Percentiles rank a stretch among this genome's conserved stretches.
Conservation (phyloP, 2,329 filamentous ascomycete genomes). For the Cercospora canescens region DNA sequence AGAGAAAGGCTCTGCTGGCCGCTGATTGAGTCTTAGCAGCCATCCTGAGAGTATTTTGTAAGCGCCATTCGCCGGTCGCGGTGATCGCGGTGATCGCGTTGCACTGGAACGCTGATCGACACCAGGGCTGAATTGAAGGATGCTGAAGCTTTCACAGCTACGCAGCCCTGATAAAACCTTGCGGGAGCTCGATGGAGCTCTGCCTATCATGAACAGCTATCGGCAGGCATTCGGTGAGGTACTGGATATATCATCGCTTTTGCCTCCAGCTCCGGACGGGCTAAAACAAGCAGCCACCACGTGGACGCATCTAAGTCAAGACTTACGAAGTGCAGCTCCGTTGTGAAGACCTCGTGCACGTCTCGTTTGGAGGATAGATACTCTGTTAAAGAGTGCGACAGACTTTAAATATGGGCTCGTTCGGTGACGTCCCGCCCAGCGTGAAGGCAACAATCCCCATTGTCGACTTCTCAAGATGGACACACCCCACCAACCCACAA, state of each 20-base stretch:
- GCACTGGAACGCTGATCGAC: neutral
- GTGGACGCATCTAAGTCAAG: neutral
- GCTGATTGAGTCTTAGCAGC: neutral
- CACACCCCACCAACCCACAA: neutral
- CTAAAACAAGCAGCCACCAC: neutral
- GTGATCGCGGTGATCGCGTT: neutral
- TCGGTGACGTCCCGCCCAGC: neutral
- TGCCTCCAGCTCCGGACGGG: neutral
- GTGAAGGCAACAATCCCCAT: constrained; percentile 17
- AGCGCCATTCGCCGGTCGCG: neutral
- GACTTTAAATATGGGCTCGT: neutral
- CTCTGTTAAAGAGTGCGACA: neutral
- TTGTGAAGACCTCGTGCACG: too few species aligned
- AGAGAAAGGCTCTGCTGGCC: neutral
- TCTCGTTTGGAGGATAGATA: too few species aligned
- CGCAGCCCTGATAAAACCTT: neutral
- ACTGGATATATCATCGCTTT: neutral
- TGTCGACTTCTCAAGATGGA: constrained; percentile 26
- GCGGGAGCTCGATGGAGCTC: neutral
- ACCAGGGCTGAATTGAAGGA: neutral
- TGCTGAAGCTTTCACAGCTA: neutral
- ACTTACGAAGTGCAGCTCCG: too few species aligned
- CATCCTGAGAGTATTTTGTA: neutral
- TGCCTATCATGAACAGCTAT: neutral
- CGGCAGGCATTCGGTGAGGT: neutral